Evolutionary conservation across 192 early-diverging fungal species (phyloP).

Genomic region (Backusella tarrabulga): DNA sequence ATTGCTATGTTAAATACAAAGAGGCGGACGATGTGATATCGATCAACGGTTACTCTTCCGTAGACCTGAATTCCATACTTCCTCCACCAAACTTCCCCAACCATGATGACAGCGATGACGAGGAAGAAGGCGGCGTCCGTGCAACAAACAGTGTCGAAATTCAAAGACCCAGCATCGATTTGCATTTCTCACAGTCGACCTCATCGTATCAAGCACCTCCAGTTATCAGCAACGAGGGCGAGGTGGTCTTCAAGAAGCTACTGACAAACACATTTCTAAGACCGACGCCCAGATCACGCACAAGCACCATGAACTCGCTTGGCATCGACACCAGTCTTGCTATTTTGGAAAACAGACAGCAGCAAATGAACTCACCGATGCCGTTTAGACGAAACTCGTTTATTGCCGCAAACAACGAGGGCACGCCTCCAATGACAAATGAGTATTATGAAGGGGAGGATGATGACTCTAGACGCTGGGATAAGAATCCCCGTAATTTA

Average conservation of each 20-base stretch:
- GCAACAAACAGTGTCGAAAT: conserved; percentile 10
- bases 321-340: conserved; percentile 22
- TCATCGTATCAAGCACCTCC: background rate
- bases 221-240: background rate
- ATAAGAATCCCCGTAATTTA: conserved; percentile 30
- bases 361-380: conserved; percentile 16
- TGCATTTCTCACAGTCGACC: conserved; percentile 10
- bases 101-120: conserved; percentile 1
- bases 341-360: conserved; percentile 6
- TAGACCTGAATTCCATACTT: background rate
- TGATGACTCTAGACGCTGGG: conserved; percentile 42
- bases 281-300: conserved; percentile 22
- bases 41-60: conserved; percentile 18
- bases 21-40: conserved; percentile 38
- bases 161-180: conserved; percentile 10
- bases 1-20: conserved; percentile 53
- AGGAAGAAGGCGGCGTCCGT: background rate
- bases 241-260: conserved; percentile 13
- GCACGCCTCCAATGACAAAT: conserved; percentile 4
- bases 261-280: conserved; percentile 20
- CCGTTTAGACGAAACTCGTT: conserved; percentile 30
- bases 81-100: conserved; percentile 1
- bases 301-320: conserved; percentile 29
- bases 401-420: conserved; percentile 16
- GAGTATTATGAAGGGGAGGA: conserved; percentile 53